These are phyloP conservation scores for Tricholoma hemisulphureum DNA, from an alignment of 768 basidiomycete genomes.

Conservation along the genomic window DNA sequence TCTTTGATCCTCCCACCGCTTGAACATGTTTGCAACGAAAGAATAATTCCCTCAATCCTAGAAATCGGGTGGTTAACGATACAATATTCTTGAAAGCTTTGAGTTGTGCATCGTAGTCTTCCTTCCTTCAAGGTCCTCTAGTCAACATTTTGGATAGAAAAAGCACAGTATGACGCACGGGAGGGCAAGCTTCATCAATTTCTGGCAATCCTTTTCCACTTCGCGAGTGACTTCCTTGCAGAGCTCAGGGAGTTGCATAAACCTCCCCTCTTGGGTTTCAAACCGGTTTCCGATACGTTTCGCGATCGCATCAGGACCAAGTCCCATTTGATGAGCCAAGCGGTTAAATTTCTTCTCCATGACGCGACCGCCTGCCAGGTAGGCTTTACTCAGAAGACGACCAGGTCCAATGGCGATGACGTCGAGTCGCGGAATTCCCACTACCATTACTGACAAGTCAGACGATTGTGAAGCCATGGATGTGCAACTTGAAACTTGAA, in stretches of 20 bases:
- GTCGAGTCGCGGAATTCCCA: no score
- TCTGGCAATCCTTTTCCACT: background rate
- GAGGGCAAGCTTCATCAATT: background rate
- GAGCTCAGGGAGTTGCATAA: background rate
- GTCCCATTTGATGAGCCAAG: background rate
- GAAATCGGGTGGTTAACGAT: background rate
- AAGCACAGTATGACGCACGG: background rate
- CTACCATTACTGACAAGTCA: background rate
- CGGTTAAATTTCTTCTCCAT: background rate
- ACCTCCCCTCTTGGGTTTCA: background rate
- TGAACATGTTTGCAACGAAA: background rate
- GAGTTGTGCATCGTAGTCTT: background rate
- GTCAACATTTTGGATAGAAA: no score
- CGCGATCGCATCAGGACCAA: background rate
- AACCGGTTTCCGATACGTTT: background rate
- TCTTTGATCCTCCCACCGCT: background rate
- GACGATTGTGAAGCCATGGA: background rate
- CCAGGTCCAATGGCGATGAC: background rate
- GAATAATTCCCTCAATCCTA: background rate
- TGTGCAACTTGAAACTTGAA: background rate
- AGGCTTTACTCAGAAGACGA: background rate
- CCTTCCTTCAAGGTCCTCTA: background rate
- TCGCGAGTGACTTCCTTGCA: background rate
- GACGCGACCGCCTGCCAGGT: background rate
- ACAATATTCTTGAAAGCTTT: conserved; percentile 1